Percentiles rank a stretch among this genome's conserved stretches.
phyloP scores from a whole-genome alignment of 495 filamentous ascomycete genomes.

The Penicillium psychrofluorescens region DNA sequence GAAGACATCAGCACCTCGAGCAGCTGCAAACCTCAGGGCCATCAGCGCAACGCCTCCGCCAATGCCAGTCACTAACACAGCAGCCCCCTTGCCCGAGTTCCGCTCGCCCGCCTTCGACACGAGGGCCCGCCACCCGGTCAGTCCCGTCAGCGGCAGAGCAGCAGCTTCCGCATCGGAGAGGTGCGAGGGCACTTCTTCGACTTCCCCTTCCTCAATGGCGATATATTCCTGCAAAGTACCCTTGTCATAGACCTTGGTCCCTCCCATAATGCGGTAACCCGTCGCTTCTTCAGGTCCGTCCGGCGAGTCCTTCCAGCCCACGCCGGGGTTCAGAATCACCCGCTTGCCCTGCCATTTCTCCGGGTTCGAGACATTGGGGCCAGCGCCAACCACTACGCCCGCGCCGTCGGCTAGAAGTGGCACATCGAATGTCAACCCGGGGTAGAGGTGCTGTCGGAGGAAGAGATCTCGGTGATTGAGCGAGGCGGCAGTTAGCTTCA shows the following conservation, averaged over 20 bases:
- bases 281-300: conserved; percentile 62
- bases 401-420: conserved; percentile 76
- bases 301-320: conserved; percentile 65
- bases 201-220: conserved; percentile 59
- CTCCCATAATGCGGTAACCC: conserved; percentile 66
- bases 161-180: conserved; percentile 66
- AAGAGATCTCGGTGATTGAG: conserved; percentile 93
- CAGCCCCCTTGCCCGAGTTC: conserved; percentile 50
- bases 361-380: conserved; percentile 40
- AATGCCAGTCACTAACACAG: conserved; percentile 70
- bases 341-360: conserved; percentile 52
- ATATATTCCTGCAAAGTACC: conserved; percentile 70
- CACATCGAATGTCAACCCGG: conserved; percentile 64
- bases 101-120: conserved; percentile 57
- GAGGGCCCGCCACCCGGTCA: conserved; percentile 84
- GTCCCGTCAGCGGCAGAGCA: conserved; percentile 69
- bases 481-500: conserved; percentile 66
- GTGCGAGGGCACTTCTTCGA: conserved; percentile 68
- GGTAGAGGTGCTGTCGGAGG: conserved; percentile 87
- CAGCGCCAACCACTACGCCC: conserved; percentile 59
- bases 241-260: conserved; percentile 49
- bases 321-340: conserved; percentile 66
- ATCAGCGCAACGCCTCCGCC: conserved; percentile 72
- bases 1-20: conserved; percentile 56
- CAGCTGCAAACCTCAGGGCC: conserved; percentile 62